Percentiles rank a stretch among this genome's conserved stretches.
phyloP scores from a whole-genome alignment of 2,329 filamentous ascomycete species.

The Cordyceps tenuipes region DNA sequence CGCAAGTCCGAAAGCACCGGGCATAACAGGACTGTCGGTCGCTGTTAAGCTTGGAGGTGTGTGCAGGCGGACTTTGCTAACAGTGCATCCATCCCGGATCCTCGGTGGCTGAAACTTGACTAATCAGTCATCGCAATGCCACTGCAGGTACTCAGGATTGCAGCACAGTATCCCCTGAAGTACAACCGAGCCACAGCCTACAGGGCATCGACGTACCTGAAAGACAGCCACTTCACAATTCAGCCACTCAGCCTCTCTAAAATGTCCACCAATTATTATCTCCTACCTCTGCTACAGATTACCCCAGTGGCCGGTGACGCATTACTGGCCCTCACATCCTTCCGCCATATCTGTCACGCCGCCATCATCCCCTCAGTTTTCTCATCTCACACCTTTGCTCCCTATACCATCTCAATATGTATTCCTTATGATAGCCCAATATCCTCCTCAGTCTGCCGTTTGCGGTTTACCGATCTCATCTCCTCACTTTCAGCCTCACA shows the following conservation, averaged over 20 bases:
- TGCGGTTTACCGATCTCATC: background rate
- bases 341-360: background rate
- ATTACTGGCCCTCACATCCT: background rate
- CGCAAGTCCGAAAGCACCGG: conserved; percentile 7
- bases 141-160: background rate
- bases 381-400: background rate
- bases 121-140: background rate
- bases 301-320: conserved; percentile 10
- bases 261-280: background rate
- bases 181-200: background rate
- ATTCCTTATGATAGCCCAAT: background rate
- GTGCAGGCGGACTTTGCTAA: background rate
- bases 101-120: background rate
- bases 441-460: background rate
- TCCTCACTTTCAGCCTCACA: background rate
- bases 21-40: background rate
- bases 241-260: background rate
- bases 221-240: background rate
- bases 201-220: background rate
- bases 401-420: background rate
- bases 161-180: background rate
- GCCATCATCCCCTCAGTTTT: background rate
- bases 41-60: background rate
- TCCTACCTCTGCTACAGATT: too few relatives aligned
- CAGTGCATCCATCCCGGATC: background rate